Base-by-base conservation (phyloP, 2,329 filamentous ascomycete genomes). In the Hypomyces rosellus region DNA sequence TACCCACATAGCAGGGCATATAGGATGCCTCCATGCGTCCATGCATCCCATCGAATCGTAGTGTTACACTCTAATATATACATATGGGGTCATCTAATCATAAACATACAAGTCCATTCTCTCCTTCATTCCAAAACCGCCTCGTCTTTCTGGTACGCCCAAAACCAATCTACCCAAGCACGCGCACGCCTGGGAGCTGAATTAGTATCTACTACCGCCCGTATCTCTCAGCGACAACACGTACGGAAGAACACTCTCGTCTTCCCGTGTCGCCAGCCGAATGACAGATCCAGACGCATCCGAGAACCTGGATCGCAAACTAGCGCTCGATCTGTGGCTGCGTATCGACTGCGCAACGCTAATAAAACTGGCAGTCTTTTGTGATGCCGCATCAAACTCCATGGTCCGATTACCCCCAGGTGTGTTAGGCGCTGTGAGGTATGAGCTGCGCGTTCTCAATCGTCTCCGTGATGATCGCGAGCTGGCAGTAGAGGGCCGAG, bases 401-500 rank as follows among this genome's bases (percentile, higher is more conserved):
- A 46, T n/a, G 7, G 67, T 65, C 14, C 58, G 63, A 11, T 66
- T 70, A 51, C 74, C 77, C 41, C 68, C 70, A 6, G 76, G 71
- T 22, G 77, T 80, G n/a, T 75, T 78, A 1, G 77, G 77, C 14
- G 77, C 77, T 6, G 77, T 80, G 47, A 71, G 68, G 55, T 74
- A 80, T 18, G 71, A 65, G 40, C 65, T 67, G 68, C 73, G 70
- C 7, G 70, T 73, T 22, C 67, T 67, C 6, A 67, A 66, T 6
- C 74, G 77, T 14, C 66, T 56, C 7, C 61, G 61, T 13, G 68
- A 70, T 46, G 59, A 63, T n/a, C 59, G 34, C 12, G 65, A 65
- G 57, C 66, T 70, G 34, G 55, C 56, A 33, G 59, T 62, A 16
- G 57, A 57, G 1, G 64, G 63, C 4, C 53, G 59, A 30, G 25